Evolutionary conservation across 2,329 filamentous ascomycete species (phyloP).

Genomic region (Hypomyces rosellus): DNA sequence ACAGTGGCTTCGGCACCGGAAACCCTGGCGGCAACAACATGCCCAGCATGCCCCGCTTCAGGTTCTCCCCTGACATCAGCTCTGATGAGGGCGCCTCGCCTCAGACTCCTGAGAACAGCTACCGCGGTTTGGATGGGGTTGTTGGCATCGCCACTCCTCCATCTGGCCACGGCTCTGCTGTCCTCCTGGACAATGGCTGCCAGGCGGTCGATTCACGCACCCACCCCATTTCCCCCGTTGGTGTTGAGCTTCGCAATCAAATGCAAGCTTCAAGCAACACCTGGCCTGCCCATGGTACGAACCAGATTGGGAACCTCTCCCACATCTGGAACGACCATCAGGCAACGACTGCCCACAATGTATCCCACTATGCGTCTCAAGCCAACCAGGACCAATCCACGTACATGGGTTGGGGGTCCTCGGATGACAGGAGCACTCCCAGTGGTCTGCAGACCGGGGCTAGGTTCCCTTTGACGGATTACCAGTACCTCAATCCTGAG

Average conservation of each 20-base stretch:
- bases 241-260: not conserved
- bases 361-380: not conserved
- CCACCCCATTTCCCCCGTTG: not conserved
- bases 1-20: not conserved
- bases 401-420: constrained; percentile 3
- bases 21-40: not conserved
- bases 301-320: not conserved
- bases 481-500: no score
- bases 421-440: not conserved
- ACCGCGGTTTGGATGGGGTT: not conserved
- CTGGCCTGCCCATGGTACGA: not conserved
- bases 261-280: not conserved
- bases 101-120: not conserved
- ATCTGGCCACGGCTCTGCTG: not conserved
- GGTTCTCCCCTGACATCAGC: not conserved
- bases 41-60: not conserved
- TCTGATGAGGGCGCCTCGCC: not conserved
- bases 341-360: not conserved
- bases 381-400: not conserved
- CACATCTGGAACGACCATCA: not conserved
- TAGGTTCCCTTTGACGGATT: no score
- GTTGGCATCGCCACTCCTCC: not conserved
- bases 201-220: not conserved
- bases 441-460: no score
- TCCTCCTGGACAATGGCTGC: not conserved